Evolutionary conservation across 1,284 basidiomycete genomes (phyloP).

Genomic region (Earliella scabrosa): DNA sequence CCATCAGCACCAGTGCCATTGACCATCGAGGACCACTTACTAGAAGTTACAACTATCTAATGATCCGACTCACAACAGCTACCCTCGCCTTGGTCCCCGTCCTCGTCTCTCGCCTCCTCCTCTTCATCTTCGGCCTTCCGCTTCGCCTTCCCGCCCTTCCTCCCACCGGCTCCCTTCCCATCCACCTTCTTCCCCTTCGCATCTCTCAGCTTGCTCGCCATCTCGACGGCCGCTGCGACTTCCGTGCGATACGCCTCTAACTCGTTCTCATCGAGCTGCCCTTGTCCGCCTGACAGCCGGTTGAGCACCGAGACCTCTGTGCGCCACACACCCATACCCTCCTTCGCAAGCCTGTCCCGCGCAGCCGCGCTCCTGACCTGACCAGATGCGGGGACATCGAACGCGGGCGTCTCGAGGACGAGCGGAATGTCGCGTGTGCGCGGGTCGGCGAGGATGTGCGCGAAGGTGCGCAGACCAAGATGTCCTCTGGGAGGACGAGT

Average conservation of each 20-base stretch:
- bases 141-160: conserved; percentile 15
- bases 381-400: conserved; percentile 40
- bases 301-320: conserved; percentile 71
- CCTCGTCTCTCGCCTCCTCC: conserved; percentile 22
- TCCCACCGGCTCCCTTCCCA: conserved; percentile 23
- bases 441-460: conserved; percentile 70
- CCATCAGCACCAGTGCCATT: too few species aligned
- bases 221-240: conserved; percentile 33
- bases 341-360: conserved; percentile 34
- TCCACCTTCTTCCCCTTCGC: conserved; percentile 25
- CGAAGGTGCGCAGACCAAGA: conserved; percentile 69
- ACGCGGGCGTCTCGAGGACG: conserved; percentile 81
- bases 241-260: conserved; percentile 34
- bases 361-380: neutral
- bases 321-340: conserved; percentile 62
- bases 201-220: conserved; percentile 22
- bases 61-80: conserved; percentile 3
- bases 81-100: conserved; percentile 20
- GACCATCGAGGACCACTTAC: too few species aligned
- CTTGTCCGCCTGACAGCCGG: conserved; percentile 40
- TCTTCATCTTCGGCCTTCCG: conserved; percentile 25
- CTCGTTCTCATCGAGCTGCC: conserved; percentile 14
- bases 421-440: conserved; percentile 76
- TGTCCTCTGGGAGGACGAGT: conserved; percentile 55
- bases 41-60: too few species aligned